These are phyloP conservation scores for Vitis hybrid DNA, from an alignment of 177 flowering plant species.

Conservation along the genomic window DNA sequence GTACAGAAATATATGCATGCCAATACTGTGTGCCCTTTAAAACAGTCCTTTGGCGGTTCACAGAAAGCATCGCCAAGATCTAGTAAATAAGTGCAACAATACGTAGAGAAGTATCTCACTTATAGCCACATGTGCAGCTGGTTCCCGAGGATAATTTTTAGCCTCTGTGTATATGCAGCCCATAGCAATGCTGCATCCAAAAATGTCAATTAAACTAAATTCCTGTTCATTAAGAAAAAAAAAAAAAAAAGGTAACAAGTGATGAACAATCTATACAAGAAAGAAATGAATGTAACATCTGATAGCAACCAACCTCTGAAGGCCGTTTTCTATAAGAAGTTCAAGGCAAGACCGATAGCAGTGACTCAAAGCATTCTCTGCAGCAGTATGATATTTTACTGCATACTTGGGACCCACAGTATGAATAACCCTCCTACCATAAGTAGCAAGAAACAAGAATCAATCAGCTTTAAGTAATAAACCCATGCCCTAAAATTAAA, in stretches of 20 bases:
- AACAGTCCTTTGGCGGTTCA: no score
- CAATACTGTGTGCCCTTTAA: no score
- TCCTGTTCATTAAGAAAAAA: constrained; percentile 1
- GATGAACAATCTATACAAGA: background rate
- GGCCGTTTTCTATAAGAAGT: constrained; percentile 93
- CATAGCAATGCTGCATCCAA: constrained; percentile 85
- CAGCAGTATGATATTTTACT: constrained; percentile 99
- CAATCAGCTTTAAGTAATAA: background rate
- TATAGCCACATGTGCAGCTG: constrained; percentile 99
- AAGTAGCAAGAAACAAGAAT: background rate
- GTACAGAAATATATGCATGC: no score
- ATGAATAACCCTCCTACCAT: constrained; percentile 88
- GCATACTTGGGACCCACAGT: constrained; percentile 99
- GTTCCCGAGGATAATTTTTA: constrained; percentile 98
- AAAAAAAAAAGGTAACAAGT: background rate
- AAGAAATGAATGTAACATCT: constrained; percentile 9
- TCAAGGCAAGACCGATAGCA: constrained; percentile 99
- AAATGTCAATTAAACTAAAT: constrained; percentile 16
- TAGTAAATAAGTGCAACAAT: no score
- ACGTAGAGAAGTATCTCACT: constrained; percentile 48
- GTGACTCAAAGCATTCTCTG: constrained; percentile 98
- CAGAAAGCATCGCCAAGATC: no score
- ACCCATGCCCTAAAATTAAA: background rate
- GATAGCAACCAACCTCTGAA: constrained; percentile 57
- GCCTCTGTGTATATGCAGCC: constrained; percentile 97